phyloP scores from a whole-genome alignment of 371 early-diverging fungal genomes.

The Lichtheimia corymbifera region DNA sequence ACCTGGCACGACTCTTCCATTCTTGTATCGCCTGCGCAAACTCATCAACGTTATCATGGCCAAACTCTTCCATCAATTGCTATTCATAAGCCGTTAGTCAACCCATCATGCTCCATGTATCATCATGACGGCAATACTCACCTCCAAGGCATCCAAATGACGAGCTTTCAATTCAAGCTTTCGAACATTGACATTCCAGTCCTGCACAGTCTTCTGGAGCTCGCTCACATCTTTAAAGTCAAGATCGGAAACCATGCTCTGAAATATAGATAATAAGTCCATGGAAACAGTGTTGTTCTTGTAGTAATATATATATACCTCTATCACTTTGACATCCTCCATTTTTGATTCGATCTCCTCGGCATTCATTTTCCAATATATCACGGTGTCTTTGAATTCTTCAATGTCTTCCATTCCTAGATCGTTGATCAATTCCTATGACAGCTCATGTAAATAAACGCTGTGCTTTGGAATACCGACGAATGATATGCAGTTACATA shows the following conservation, averaged over 20 bases:
- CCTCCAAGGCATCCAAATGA: not conserved
- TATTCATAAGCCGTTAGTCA: not conserved
- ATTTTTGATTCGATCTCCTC: not conserved
- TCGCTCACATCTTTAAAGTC: not conserved
- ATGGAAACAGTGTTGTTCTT: not conserved
- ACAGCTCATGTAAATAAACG: not conserved
- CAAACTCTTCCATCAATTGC: slow-evolving; percentile 1
- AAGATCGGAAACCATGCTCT: not conserved
- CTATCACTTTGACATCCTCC: not conserved
- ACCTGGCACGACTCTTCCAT: slow-evolving; percentile 11
- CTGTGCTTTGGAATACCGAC: not conserved
- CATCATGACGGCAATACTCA: not conserved
- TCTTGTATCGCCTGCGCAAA: not conserved
- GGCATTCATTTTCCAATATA: slow-evolving; percentile 13
- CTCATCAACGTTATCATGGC: not conserved
- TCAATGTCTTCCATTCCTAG: slow-evolving; percentile 5
- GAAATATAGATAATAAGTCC: not conserved
- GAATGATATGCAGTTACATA: not conserved
- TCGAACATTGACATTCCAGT: not conserved
- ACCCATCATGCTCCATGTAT: not conserved
- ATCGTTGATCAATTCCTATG: not conserved
- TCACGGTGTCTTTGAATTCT: not conserved
- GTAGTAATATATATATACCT: not conserved
- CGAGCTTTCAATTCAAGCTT: not conserved
- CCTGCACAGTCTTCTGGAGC: not conserved